A percentile compares a stretch with the other conserved stretches of the same genome.
Evolutionary conservation across 306 rosid genomes (phyloP).

Genomic region (Cyclanthera cordifolia): DNA sequence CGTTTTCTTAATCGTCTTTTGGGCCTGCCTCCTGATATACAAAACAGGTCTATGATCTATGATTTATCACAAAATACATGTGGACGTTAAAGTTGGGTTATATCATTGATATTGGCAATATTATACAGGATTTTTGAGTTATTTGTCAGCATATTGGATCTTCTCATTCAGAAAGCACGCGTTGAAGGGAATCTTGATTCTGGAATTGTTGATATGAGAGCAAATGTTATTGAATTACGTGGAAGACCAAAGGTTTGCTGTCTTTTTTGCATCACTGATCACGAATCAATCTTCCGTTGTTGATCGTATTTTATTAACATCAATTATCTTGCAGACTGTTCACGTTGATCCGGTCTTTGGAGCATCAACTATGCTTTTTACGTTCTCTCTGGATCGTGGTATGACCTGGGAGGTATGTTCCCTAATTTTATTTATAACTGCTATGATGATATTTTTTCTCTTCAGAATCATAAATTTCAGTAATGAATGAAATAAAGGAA

Average conservation of each 20-base stretch:
- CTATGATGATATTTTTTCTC: neutral
- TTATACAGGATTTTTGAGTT: conserved; percentile 66
- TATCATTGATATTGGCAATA: conserved; percentile 20
- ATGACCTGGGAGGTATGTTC: conserved; percentile 75
- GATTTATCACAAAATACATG: conserved; percentile 15
- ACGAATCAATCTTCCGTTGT: conserved; percentile 7
- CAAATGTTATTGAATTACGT: conserved; percentile 66
- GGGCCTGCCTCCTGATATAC: conserved; percentile 88
- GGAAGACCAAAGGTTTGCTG: conserved; percentile 81
- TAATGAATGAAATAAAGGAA: too few relatives aligned
- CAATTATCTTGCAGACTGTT: conserved; percentile 51
- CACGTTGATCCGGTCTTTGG: conserved; percentile 84
- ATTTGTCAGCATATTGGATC: conserved; percentile 88
- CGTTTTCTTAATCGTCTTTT: conserved; percentile 91
- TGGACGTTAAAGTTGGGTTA: conserved; percentile 16
- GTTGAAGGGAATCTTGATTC: conserved; percentile 95
- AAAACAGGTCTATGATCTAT: conserved; percentile 56
- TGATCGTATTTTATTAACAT: conserved; percentile 17
- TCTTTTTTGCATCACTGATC: conserved; percentile 11
- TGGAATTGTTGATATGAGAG: conserved; percentile 92
- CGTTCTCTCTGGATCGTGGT: conserved; percentile 93
- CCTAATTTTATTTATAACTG: conserved; percentile 6
- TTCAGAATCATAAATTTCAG: too few relatives aligned
- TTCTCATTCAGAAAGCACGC: conserved; percentile 82
- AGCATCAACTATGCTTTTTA: conserved; percentile 79